A percentile compares a stretch with the other conserved stretches of the same genome.
Conservation (phyloP, 2,329 filamentous ascomycete genomes). For the Penicillium sp. region DNA sequence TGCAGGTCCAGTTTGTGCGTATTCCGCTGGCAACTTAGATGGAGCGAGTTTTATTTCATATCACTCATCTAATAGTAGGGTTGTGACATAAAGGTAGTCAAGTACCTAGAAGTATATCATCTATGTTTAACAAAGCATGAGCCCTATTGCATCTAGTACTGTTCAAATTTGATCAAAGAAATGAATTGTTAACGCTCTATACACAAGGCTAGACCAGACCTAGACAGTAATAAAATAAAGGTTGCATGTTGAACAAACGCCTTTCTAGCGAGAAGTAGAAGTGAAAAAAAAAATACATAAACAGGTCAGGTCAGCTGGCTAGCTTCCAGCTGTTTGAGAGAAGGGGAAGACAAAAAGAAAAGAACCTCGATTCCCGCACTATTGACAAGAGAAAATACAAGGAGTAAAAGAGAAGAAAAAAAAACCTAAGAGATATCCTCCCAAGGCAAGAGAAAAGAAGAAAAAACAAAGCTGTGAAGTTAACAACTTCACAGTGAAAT, state of each 20-base stretch:
- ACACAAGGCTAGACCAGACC: background rate
- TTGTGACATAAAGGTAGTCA: too few relatives aligned
- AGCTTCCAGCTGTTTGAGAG: background rate
- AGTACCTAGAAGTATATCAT: too few relatives aligned
- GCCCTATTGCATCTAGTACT: too few relatives aligned
- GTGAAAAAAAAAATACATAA: background rate
- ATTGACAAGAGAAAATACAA: constrained; percentile 11
- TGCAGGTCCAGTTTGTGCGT: too few relatives aligned
- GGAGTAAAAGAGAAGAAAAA: background rate
- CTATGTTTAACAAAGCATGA: too few relatives aligned
- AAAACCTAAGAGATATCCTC: background rate
- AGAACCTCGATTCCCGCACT: constrained; percentile 5
- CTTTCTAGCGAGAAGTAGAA: background rate
- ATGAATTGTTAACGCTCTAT: background rate
- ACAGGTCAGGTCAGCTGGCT: background rate
- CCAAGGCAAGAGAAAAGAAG: background rate
- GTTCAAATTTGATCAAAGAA: too few relatives aligned
- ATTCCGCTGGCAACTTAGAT: too few relatives aligned
- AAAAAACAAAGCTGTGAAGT: constrained; percentile 2
- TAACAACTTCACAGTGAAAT: background rate
- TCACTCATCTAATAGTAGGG: too few relatives aligned
- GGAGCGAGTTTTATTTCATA: too few relatives aligned
- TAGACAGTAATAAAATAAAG: background rate
- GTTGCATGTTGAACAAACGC: background rate
- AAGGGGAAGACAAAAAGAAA: background rate